Percentiles rank a stretch among this genome's conserved stretches.
Conservation (phyloP, 139 green algal species). For the Parachlorella kessleri region DNA sequence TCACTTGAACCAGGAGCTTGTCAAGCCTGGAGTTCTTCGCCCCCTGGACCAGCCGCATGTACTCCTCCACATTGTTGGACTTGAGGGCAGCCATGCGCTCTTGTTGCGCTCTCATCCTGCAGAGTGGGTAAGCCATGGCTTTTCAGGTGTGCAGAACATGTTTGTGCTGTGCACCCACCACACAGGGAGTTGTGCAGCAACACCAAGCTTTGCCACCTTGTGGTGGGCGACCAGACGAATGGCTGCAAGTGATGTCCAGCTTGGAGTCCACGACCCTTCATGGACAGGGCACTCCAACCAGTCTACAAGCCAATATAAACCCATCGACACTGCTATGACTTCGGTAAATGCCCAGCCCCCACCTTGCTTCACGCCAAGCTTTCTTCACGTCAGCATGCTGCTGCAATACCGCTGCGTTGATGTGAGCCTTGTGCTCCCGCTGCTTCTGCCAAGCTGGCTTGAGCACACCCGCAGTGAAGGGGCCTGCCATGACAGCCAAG, state of each 20-base stretch:
- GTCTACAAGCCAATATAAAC: no score
- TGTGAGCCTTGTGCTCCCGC: background rate
- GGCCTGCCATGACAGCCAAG: background rate
- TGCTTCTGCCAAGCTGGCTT: background rate
- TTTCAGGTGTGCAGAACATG: background rate
- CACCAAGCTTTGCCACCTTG: no score
- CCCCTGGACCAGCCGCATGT: slow-evolving; percentile 71
- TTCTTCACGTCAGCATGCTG: slow-evolving; percentile 12
- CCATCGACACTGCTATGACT: no score
- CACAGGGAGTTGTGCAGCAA: no score
- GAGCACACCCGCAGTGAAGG: background rate
- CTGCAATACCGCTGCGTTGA: background rate
- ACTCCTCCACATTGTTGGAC: slow-evolving; percentile 76
- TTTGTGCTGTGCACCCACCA: no score
- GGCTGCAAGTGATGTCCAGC: no score
- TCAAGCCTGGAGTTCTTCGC: slow-evolving; percentile 55
- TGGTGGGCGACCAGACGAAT: no score
- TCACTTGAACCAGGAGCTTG: slow-evolving; percentile 66
- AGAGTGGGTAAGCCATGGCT: background rate
- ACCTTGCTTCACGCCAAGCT: slow-evolving; percentile 17
- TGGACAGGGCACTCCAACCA: no score
- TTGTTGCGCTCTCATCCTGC: slow-evolving; percentile 16
- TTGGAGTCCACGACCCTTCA: no score
- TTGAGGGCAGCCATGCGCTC: slow-evolving; percentile 72
- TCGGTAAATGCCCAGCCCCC: no score